Base-by-base conservation (phyloP, 2,329 filamentous ascomycete species). In the Alternaria metachromatica region DNA sequence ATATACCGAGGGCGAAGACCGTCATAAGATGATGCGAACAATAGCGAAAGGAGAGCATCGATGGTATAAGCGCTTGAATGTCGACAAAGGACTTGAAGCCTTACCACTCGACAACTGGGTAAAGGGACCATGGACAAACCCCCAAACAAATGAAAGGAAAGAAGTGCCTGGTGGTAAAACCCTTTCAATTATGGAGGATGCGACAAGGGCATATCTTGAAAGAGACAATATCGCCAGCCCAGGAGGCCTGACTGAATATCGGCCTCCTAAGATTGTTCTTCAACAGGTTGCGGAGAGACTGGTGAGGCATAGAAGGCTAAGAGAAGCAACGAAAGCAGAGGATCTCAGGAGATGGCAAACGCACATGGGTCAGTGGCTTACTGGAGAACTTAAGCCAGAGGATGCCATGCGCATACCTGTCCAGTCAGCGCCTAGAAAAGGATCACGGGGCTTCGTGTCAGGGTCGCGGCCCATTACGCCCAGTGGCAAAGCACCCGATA, bases 1-100 rank as follows among this genome's bases (percentile, higher is more conserved):
- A 62, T 85, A 85, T 71, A 85, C 84, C 6, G 83, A 85, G 67
- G 83, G 83, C 37, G 84, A 85, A 65, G 79, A 82, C 46, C 78
- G 82, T 59, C 84, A 85, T 65, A 77, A 82, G 43, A 80, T 79
- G 57, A 84, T 84, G 82, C 76, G 82, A 10, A 77, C 80, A 23
- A 80, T 83, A 25, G 83, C 83, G 1, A 78, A 78, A 41, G 83
- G 83, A 45, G 82, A 85, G 67, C 76, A 84, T 61, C 81, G 81
- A 1, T 85, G 83, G 83, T 85, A 85, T 68, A 85, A 85, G 69
- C 78, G 84, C 2, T 68, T 85, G 5, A 85, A 85, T 58, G 83
- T 85, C 25, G 77, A 80, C 21, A 73, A 78, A 26, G 83, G 84
- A 0, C 74, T 85, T 26, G 77, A 84, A 62, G 76, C 79, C 41